Base-by-base conservation (phyloP, 177 flowering plant genomes). In the Tripterygium wilfordii region DNA sequence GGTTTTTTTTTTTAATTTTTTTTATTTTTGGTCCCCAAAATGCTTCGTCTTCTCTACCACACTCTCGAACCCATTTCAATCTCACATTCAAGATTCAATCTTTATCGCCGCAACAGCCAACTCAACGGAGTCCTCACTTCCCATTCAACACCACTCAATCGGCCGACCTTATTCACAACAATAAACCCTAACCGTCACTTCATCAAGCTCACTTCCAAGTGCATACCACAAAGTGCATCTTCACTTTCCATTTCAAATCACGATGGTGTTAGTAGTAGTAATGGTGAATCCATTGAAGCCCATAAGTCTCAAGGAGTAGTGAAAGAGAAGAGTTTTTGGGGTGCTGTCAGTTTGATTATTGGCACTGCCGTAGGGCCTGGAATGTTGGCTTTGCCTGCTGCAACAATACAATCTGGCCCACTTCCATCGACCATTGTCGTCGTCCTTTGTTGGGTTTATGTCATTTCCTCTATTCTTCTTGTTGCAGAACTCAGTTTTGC, bases 301-400 rank as follows among this genome's bases (percentile, higher is more conserved):
- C 15, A 7, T 16, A 32, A n/a, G 18, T 15, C 30, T 16, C 54
- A 28, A 10, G 38, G 35, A 31, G 48, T 14, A 46, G 36, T 14
- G 6, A 51, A 54, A 1, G 67, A 60, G 22, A 76, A 68, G 65
- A 77, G 57, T 38, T 82, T 79, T 69, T 82, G 85, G 89, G 89
- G 65, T 55, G 85, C 83, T 25, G 85, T 82, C 28, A 61, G 71
- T 65, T 56, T 82, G 68, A 75, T 83, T 43, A 42, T 83, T 23
- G 85, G 90, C 41, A 77, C 90, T 12, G 90, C 85, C 3, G 85
- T 83, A 5, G 85, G 90, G n/a, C 85, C 90, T 26, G 83, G 90
- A 38, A 83, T 83, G 85, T 61, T 80, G 33, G 76, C 77, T 22
- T 56, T 78, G 31, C 83, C 90, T 8, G 72, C 82, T 40, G 75